A percentile compares a stretch with the other conserved stretches of the same genome.
Conservation (phyloP, 495 filamentous ascomycete species). For the Xylaria acuta region DNA sequence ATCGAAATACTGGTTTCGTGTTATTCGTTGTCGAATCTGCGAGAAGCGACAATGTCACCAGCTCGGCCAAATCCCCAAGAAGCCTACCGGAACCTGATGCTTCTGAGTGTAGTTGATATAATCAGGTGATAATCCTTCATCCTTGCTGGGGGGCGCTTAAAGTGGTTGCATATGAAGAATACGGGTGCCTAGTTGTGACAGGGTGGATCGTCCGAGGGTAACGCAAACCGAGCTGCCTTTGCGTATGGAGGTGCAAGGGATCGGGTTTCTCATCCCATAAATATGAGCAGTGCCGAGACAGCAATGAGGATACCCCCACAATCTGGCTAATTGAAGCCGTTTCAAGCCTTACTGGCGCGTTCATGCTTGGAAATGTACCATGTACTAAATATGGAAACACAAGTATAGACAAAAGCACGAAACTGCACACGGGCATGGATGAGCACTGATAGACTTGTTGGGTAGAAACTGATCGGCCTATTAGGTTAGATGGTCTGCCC, state of each 20-base stretch:
- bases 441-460: background rate
- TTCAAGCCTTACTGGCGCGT: conserved; percentile 16
- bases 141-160: background rate
- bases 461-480: conserved; percentile 3
- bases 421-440: background rate
- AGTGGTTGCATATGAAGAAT: conserved; percentile 19
- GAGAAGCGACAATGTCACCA: background rate
- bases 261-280: conserved; percentile 9
- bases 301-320: conserved; percentile 3
- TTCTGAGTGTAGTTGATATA: background rate
- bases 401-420: background rate
- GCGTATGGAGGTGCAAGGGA: background rate
- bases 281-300: conserved; percentile 17
- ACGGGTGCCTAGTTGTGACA: background rate
- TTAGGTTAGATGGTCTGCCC: background rate
- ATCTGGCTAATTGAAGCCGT: conserved; percentile 22
- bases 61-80: background rate
- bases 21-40: background rate
- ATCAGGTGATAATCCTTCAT: conserved; percentile 9
- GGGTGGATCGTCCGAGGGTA: background rate
- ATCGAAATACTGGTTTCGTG: background rate
- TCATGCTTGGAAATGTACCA: conserved; percentile 7
- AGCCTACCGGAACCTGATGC: background rate
- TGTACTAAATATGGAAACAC: conserved; percentile 8
- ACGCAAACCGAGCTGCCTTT: background rate